Base-by-base conservation (phyloP, 192 early-diverging fungal species). In the Coemansia pectinata region DNA sequence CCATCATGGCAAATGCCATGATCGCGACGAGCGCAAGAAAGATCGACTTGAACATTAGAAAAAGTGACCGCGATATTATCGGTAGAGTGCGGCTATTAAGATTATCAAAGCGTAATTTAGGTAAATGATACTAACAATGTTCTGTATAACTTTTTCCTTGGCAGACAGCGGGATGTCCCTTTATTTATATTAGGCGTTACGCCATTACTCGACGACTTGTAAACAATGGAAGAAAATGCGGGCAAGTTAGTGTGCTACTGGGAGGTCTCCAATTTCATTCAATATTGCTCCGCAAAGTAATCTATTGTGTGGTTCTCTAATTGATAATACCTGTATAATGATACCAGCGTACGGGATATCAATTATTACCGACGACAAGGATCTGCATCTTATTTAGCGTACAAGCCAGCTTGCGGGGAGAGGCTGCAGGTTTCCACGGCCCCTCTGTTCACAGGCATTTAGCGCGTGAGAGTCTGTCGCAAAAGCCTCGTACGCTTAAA, bases 1-100 rank as follows among this genome's bases (percentile, higher is more conserved):
- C 78, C 78, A 76, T 72, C 78, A 81, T 81, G 67, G 67, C 70
- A 70, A 75, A 71, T 2, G 73, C 73, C 66, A 76, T 42, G 48
- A 81, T 34, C 29, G 78, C 78, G 25, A 75, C 64, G 23, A 81
- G 62, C 17, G 78, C 78, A 65, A 81, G 31, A 67, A 75, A 72
- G 19, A 67, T 42, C 19, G 78, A 59, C 50, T 69, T 81, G 50
- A 81, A 33, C 78, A 81, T 78, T 42, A 27, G 57, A 36, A 44
- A 67, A 50, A 65, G 48, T 36, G 31, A 17, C 19, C 27, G 23
- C 9, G 27, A 55, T 55, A 47, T 19, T 40, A 67, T n/a, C 9
- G 4, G 52, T 29, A 44, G 34, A 57, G 14, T 11, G 55, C 2
- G 29, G 34, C 14, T 58, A 55, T 61, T 11, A 61, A 38, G 10